A percentile compares a stretch with the other conserved stretches of the same genome.
Evolutionary conservation across 1,284 basidiomycete species (phyloP).

Genomic region (Cystobasidium slooffiae): DNA sequence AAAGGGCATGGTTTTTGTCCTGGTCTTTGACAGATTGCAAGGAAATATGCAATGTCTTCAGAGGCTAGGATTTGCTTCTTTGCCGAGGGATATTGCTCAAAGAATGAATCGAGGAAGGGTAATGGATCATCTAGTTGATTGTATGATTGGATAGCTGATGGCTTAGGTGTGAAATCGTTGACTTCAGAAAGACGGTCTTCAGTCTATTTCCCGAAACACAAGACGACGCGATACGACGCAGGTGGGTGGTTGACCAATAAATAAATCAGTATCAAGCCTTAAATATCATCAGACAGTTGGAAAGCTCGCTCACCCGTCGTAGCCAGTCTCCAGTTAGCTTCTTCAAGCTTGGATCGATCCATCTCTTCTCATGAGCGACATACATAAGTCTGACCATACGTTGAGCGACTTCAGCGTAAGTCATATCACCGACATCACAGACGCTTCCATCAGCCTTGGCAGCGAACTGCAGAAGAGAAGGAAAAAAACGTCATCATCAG

Average conservation of each 20-base stretch:
- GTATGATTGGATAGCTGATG: slow-evolving; percentile 89
- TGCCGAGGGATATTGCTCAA: slow-evolving; percentile 79
- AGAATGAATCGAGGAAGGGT: slow-evolving; percentile 79
- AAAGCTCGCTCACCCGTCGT: slow-evolving; percentile 63
- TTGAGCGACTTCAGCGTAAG: slow-evolving; percentile 92
- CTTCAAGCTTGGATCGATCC: slow-evolving; percentile 91
- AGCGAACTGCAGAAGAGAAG: slow-evolving; percentile 77
- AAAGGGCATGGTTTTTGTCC: slow-evolving; percentile 98
- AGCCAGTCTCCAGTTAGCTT: slow-evolving; percentile 97
- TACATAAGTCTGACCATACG: slow-evolving; percentile 93
- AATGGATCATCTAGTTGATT: slow-evolving; percentile 78
- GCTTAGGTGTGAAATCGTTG: slow-evolving; percentile 72
- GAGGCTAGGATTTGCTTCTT: slow-evolving; percentile 85
- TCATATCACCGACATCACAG: slow-evolving; percentile 91
- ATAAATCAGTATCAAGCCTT: not conserved
- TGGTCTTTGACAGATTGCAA: slow-evolving; percentile 89
- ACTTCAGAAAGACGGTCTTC: slow-evolving; percentile 98
- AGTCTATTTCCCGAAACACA: slow-evolving; percentile 57
- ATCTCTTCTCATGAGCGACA: slow-evolving; percentile 84
- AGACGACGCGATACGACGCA: not conserved
- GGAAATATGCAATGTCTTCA: slow-evolving; percentile 94
- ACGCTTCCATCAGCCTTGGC: slow-evolving; percentile 87
- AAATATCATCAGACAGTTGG: not conserved
- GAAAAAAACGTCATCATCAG: not conserved
- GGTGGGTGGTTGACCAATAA: not conserved